Evolutionary conservation across 1,139 yeast species (phyloP).

Genomic region (Candida sp.): DNA sequence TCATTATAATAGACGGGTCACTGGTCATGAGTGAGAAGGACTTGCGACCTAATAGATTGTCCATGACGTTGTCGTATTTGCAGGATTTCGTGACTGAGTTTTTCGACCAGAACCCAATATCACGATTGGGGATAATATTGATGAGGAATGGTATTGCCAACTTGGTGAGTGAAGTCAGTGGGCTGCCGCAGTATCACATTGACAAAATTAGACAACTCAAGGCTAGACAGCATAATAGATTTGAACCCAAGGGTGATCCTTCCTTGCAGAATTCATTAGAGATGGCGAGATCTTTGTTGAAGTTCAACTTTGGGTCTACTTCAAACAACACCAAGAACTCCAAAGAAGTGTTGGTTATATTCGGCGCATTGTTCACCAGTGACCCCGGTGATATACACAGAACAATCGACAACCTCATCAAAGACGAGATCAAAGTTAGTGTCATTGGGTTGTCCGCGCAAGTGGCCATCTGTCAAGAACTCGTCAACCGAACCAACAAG

Average conservation of each 20-base stretch:
- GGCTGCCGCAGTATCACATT: slow-evolving; percentile 91
- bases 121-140: slow-evolving; percentile 86
- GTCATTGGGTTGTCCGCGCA: slow-evolving; percentile 95
- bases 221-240: slow-evolving; percentile 57
- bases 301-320: slow-evolving; percentile 61
- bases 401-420: slow-evolving; percentile 73
- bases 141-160: slow-evolving; percentile 93
- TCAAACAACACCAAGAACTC: slow-evolving; percentile 61
- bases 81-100: slow-evolving; percentile 86
- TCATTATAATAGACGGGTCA: slow-evolving; percentile 83
- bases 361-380: slow-evolving; percentile 88
- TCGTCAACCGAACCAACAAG: slow-evolving; percentile 77
- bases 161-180: slow-evolving; percentile 84
- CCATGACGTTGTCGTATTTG: slow-evolving; percentile 71
- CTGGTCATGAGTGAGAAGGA: slow-evolving; percentile 94
- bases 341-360: slow-evolving; percentile 81
- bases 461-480: slow-evolving; percentile 91
- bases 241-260: slow-evolving; percentile 93
- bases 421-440: slow-evolving; percentile 79
- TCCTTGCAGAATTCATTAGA: slow-evolving; percentile 93
- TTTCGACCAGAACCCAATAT: slow-evolving; percentile 96
- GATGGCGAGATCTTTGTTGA: slow-evolving; percentile 81
- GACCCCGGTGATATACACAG: slow-evolving; percentile 97
- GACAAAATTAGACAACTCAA: slow-evolving; percentile 68
- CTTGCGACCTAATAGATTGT: slow-evolving; percentile 83